Base-by-base conservation (phyloP, 805 yeast species). In the Candida arabinofermentans region DNA sequence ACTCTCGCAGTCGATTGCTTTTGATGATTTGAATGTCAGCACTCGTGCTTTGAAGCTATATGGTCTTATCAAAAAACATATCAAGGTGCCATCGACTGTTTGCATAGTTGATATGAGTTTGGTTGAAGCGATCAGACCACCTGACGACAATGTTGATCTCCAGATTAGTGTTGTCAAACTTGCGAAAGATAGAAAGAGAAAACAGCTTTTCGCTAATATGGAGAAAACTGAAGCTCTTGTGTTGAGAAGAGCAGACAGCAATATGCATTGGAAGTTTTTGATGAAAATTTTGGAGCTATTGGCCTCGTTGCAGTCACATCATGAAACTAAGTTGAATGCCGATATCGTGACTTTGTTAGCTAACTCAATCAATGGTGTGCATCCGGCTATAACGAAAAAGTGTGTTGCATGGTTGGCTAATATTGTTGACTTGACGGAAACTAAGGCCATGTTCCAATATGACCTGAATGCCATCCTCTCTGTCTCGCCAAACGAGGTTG, bases 101-200 rank as follows among this genome's bases (percentile, higher is more conserved):
- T 83, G 88, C 47, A 44, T 79, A 5, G 67, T 82, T 30, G 73
- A 83, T 40, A 57, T 61, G 6, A 53, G 57, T 45, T 50, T 62
- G 36, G 54, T 76, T 24, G 72, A 71, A 12, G 36, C 64, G 2
- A 74, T 85, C 23, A 67, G 74, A 44, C 91, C 91, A 0, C 81
- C 83, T 0, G 90, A 81, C 52, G 2, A 22, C 5, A 49, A 42
- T 18, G 74, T 81, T 39, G 81, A 76, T 36, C 47, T 71, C 23
- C 86, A 83, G 54, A 73, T 85, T 22, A 62, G 70, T 14, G 77
- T 82, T 0, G 77, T 86, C 12, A 71, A 66, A 33, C 46, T 65
- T n/a, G 90, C 90, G 0, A 86, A 86, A 50, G 75, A 74, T 17
- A 66, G 61, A 39, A 86, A 83, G 57, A 67, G 83, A 46, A 55